Conservation (phyloP, 1,284 basidiomycete genomes). For the Phylloboletellus chloephorus region DNA sequence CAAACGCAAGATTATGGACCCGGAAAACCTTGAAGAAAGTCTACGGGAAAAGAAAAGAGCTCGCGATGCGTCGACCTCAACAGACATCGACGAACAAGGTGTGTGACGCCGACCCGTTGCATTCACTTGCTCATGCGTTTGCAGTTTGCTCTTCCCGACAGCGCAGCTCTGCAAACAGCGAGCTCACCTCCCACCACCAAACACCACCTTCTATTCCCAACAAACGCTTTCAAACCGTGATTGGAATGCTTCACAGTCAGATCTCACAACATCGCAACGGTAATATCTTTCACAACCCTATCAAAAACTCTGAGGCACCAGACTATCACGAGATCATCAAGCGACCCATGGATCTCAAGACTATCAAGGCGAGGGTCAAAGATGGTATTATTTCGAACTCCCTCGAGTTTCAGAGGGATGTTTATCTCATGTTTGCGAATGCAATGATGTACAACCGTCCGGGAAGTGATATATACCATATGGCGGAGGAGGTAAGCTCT, state of each 20-base stretch:
- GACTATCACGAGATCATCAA: conserved; percentile 90
- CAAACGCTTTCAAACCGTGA: conserved; percentile 77
- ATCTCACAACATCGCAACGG: conserved; percentile 83
- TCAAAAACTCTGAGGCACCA: conserved; percentile 81
- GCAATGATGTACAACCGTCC: conserved; percentile 93
- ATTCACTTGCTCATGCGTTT: conserved; percentile 9
- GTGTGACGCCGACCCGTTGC: background rate
- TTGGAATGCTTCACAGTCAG: conserved; percentile 72
- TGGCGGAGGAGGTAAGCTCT: conserved; percentile 79
- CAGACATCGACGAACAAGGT: conserved; percentile 62
- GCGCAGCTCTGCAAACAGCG: conserved; percentile 15
- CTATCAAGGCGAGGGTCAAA: conserved; percentile 76
- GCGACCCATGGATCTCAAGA: conserved; percentile 89
- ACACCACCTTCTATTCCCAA: conserved; percentile 36
- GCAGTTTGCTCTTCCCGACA: conserved; percentile 20
- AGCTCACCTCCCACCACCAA: conserved; percentile 24
- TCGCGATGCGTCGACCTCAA: conserved; percentile 53
- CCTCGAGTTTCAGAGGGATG: conserved; percentile 83
- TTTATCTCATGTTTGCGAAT: conserved; percentile 92
- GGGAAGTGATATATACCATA: conserved; percentile 74
- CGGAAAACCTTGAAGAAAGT: conserved; percentile 45
- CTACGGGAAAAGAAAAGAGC: conserved; percentile 56
- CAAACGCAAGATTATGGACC: conserved; percentile 63
- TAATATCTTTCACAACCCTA: conserved; percentile 87
- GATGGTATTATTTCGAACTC: conserved; percentile 77